Percentiles rank a stretch among this genome's conserved stretches.
phyloP scores from a whole-genome alignment of 1,284 basidiomycete species.

The Cryptococcus neoformans region DNA sequence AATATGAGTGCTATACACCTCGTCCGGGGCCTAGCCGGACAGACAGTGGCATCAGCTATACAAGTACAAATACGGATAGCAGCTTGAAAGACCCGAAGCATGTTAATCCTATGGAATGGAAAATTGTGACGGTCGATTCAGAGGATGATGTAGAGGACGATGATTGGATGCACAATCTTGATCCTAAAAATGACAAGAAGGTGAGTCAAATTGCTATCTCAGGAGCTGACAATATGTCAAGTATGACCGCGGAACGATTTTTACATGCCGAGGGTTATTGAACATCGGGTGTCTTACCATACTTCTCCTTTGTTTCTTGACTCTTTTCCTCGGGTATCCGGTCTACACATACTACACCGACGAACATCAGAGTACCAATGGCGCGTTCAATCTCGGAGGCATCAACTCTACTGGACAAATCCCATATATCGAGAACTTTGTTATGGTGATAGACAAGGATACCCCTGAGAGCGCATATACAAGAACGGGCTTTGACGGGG shows the following conservation, averaged over 20 bases:
- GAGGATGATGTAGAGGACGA: conserved; percentile 36
- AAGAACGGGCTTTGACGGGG: conserved; percentile 64
- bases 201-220: conserved; percentile 13
- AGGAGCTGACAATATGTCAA: background rate
- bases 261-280: conserved; percentile 66
- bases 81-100: too few relatives aligned
- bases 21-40: too few relatives aligned
- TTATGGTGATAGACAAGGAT: conserved; percentile 62
- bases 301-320: conserved; percentile 60
- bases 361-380: conserved; percentile 38
- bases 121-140: conserved; percentile 25
- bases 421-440: conserved; percentile 56
- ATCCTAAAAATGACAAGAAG: conserved; percentile 64
- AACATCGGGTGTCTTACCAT: conserved; percentile 73
- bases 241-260: conserved; percentile 57
- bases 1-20: too few relatives aligned
- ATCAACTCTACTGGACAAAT: conserved; percentile 70
- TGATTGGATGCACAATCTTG: conserved; percentile 50
- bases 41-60: too few relatives aligned
- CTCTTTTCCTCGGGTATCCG: conserved; percentile 61
- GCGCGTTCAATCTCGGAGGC: conserved; percentile 66
- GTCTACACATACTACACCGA: conserved; percentile 46
- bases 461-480: conserved; percentile 61
- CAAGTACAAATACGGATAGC: too few relatives aligned
- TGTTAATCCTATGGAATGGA: conserved; percentile 7